Evolutionary conservation across 2,329 filamentous ascomycete species (phyloP), one percentile per base, ranked within the genome.

Genomic region (Salinomyces thailandicus): DNA sequence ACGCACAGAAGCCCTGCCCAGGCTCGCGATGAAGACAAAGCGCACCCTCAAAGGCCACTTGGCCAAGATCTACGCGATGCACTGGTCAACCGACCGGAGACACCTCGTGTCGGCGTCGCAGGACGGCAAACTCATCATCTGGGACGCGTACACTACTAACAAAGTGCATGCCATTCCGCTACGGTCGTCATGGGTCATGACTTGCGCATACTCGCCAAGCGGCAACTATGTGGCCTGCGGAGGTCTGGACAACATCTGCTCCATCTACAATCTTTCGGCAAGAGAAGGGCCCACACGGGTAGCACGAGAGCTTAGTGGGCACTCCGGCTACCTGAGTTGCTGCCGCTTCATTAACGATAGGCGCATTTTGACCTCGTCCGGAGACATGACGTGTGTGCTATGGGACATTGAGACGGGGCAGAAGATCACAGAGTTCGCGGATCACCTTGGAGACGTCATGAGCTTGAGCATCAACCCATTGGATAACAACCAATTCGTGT

Each of bases 11-110:
- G 72, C 83, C 50, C 78, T 98, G 54, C 86, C 89, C 48, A 82
- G 83, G 64, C 91, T 93, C 64, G 75, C 89, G 60, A 96, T 98
- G 91, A 93, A 91, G 73, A 84, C 89, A 48, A 91, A 93, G 71
- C 83, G 86, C 56, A 95, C 87, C 34, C 73, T 98, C 50, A 96
- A 96, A 71, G 91, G 91, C 49, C 91, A 98, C 73, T 69, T 98
- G 50, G 91, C 91, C 55, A 98, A 98, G 71, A 98, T 98, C 57
- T 98, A 98, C 65, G 91, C 91, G 55, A 98, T 98, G 91, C 91
- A 98, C 71, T 98, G 91, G 91, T 96, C 91, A 20, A 98, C 91
- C 47, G 91, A 98, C 67, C 79, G 91, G 59, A 80, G 91, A 64
- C 91, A 96, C 66, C 77, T 96, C 43, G 91, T 98, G 35, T 96